A percentile compares a stretch with the other conserved stretches of the same genome.
phyloP scores from a whole-genome alignment of 257 asterid species.

The Apocynum venetum region DNA sequence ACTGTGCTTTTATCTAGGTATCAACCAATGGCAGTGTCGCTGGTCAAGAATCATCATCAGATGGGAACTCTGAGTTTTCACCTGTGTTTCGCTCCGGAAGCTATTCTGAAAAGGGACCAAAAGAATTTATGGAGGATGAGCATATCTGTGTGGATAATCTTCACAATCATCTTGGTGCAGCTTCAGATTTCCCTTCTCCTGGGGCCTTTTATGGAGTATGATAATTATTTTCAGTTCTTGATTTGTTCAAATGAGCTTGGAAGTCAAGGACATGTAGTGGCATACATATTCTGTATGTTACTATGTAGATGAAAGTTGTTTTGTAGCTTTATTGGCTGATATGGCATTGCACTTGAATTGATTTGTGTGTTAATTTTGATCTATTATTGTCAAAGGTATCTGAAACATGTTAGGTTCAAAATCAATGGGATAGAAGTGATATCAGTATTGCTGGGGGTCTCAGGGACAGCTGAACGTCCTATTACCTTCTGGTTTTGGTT shows the following conservation, averaged over 20 bases:
- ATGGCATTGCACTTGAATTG: not conserved
- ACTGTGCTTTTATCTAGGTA: constrained; percentile 33
- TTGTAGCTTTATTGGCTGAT: not conserved
- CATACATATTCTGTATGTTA: not conserved
- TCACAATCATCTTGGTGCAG: constrained; percentile 39
- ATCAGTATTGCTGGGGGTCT: not conserved
- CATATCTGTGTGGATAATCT: constrained; percentile 72
- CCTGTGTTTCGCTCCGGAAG: constrained; percentile 77
- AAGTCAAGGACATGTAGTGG: not conserved
- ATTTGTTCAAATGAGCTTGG: not conserved
- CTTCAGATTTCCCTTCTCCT: constrained; percentile 41
- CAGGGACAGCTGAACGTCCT: not conserved
- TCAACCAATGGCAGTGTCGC: constrained; percentile 26
- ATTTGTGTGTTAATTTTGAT: not conserved
- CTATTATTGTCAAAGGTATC: not conserved
- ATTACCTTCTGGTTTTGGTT: not conserved
- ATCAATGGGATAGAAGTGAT: not conserved
- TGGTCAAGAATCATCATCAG: constrained; percentile 38
- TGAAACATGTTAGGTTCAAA: not conserved
- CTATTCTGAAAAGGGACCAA: constrained; percentile 82
- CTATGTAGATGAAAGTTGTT: not conserved
- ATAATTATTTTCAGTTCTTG: constrained; percentile 17
- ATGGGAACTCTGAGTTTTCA: constrained; percentile 47
- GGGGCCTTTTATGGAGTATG: constrained; percentile 90
- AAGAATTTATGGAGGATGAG: constrained; percentile 83